Conservation (phyloP, 2,329 filamentous ascomycete species). For the Parascedosporium putredinis region DNA sequence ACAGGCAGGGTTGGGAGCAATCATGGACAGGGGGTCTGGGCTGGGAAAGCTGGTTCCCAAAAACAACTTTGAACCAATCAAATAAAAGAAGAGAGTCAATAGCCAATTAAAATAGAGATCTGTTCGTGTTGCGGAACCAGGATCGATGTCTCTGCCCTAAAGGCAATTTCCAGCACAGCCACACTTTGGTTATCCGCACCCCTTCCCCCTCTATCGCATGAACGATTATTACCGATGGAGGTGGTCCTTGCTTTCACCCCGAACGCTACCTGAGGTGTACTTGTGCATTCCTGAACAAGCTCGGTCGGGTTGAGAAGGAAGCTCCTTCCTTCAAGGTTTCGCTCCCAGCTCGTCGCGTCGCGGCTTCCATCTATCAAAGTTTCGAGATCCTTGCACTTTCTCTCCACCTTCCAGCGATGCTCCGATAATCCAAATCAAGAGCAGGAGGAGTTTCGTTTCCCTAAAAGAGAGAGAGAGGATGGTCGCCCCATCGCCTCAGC, state of each 20-base stretch:
- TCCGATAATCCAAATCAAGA: no score
- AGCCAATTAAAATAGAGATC: neutral
- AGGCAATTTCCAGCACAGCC: constrained; percentile 1
- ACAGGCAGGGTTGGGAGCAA: neutral
- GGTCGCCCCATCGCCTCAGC: no score
- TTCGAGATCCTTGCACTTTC: no score
- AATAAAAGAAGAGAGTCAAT: neutral
- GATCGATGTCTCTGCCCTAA: constrained; percentile 1
- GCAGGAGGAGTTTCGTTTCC: no score
- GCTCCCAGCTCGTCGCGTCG: no score
- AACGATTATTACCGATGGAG: neutral
- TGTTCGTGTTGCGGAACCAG: neutral
- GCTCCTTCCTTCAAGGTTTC: no score
- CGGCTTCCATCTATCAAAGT: no score
- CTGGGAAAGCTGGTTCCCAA: neutral
- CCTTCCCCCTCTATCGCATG: no score
- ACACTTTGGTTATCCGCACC: neutral
- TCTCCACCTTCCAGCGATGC: no score
- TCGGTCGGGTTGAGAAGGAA: no score
- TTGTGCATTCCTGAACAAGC: no score
- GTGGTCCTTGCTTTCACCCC: neutral
- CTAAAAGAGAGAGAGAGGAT: no score
- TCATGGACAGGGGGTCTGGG: neutral
- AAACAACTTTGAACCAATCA: neutral
- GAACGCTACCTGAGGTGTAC: neutral